Conservation (phyloP, 2,329 filamentous ascomycete species). For the Stagonosporopsis cucurbitacearum region DNA sequence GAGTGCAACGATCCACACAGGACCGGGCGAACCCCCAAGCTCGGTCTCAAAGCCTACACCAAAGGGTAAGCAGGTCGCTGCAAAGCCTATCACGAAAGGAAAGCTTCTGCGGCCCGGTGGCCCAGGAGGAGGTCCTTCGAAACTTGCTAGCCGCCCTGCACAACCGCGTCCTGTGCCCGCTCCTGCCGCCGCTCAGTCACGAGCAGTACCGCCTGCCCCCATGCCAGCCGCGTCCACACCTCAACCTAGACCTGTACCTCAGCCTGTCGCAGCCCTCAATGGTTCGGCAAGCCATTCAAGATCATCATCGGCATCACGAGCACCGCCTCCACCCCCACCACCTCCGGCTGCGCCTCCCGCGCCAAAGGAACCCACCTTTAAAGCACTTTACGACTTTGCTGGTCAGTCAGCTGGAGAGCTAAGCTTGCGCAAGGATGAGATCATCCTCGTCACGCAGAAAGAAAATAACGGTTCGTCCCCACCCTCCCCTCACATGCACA, state of each 20-base stretch:
- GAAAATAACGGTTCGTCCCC: conserved; percentile 82
- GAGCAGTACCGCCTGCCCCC: conserved; percentile 58
- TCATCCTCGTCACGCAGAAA: conserved; percentile 91
- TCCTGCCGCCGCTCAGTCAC: conserved; percentile 48
- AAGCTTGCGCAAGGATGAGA: conserved; percentile 76
- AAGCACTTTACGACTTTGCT: conserved; percentile 90
- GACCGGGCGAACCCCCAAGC: conserved; percentile 80
- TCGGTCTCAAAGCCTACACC: conserved; percentile 86
- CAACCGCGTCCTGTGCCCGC: conserved; percentile 44
- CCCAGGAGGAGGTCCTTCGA: conserved; percentile 80
- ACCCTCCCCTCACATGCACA: neutral
- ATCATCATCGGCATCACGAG: conserved; percentile 54
- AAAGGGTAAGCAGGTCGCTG: conserved; percentile 82
- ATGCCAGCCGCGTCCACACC: conserved; percentile 45
- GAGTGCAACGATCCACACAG: conserved; percentile 88
- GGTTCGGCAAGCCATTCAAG: conserved; percentile 54
- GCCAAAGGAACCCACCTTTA: conserved; percentile 76
- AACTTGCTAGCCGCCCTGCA: conserved; percentile 63
- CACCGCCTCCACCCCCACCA: conserved; percentile 65
- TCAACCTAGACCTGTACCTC: conserved; percentile 57
- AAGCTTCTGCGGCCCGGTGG: conserved; percentile 91
- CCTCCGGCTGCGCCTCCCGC: conserved; percentile 67
- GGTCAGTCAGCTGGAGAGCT: conserved; percentile 87
- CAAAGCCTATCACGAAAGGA: conserved; percentile 89
- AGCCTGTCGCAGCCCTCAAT: conserved; percentile 61